A percentile compares a stretch with the other conserved stretches of the same genome.
phyloP scores from a whole-genome alignment of 768 basidiomycete species.

The Naematelia encephala region DNA sequence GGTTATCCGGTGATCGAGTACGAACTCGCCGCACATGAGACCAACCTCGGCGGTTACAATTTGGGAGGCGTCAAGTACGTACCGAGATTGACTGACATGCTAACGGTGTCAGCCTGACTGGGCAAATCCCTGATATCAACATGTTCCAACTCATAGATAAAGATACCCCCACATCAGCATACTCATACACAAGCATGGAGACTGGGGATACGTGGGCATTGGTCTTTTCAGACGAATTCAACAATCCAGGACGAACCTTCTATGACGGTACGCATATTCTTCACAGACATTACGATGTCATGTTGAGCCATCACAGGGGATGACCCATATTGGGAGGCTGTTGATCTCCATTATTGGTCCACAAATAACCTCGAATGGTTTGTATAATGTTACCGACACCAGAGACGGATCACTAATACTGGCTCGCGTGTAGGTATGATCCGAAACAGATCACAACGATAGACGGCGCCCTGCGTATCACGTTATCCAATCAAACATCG shows the following conservation, averaged over 20 bases:
- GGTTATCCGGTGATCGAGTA: slow-evolving; percentile 78
- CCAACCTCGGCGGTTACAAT: slow-evolving; percentile 62
- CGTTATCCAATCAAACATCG: slow-evolving; percentile 34
- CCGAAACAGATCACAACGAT: slow-evolving; percentile 51
- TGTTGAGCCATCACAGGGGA: slow-evolving; percentile 33
- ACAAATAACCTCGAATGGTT: slow-evolving; percentile 48
- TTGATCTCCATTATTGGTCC: slow-evolving; percentile 54
- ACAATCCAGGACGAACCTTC: slow-evolving; percentile 57
- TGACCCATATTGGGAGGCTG: slow-evolving; percentile 56
- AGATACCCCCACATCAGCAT: slow-evolving; percentile 65
- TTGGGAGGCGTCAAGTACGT: slow-evolving; percentile 75
- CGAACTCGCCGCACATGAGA: slow-evolving; percentile 44
- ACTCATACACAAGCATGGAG: slow-evolving; percentile 68
- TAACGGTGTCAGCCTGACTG: slow-evolving; percentile 55
- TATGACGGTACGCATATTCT: slow-evolving; percentile 26
- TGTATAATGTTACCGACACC: slow-evolving; percentile 5
- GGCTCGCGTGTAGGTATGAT: slow-evolving; percentile 41
- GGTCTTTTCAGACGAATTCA: slow-evolving; percentile 86
- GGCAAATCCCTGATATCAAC: slow-evolving; percentile 75
- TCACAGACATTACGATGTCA: not conserved
- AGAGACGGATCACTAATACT: slow-evolving; percentile 29
- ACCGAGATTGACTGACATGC: not conserved
- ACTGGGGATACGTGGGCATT: slow-evolving; percentile 71
- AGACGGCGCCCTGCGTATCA: slow-evolving; percentile 48
- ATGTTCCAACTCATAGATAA: slow-evolving; percentile 70